Conservation (phyloP, 2,329 filamentous ascomycete genomes). For the Decorospora gaudefroyi region DNA sequence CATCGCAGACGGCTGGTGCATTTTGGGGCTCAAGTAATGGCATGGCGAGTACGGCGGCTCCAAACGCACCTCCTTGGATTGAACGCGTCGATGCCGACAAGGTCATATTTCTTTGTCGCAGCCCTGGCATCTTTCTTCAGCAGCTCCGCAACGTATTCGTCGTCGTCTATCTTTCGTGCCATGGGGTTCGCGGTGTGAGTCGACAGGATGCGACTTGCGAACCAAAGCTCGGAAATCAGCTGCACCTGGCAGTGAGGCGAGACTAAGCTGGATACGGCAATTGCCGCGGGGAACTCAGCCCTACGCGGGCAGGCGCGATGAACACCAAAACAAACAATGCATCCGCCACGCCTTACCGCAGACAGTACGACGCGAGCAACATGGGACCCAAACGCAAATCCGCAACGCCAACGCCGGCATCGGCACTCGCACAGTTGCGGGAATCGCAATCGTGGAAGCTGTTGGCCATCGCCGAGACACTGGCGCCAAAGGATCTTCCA, state of each 20-base stretch:
- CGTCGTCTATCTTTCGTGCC: constrained; percentile 53
- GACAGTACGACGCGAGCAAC: constrained; percentile 5
- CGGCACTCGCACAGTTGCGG: constrained; percentile 59
- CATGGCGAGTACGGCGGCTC: constrained; percentile 9
- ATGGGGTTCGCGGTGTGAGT: constrained; percentile 18
- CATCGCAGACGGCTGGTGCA: constrained; percentile 6
- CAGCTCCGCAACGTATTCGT: constrained; percentile 80
- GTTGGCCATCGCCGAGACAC: constrained; percentile 74
- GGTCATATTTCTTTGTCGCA: constrained; percentile 72
- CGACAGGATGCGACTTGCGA: not conserved
- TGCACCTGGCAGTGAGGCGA: too few species aligned
- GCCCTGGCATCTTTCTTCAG: constrained; percentile 78
- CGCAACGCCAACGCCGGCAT: constrained; percentile 26
- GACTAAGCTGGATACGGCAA: constrained; percentile 20
- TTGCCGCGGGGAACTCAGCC: constrained; percentile 29
- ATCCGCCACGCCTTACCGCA: constrained; percentile 8
- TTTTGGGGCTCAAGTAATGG: constrained; percentile 8
- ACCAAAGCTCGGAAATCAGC: constrained; percentile 1
- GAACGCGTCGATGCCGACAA: constrained; percentile 73
- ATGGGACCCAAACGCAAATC: constrained; percentile 39
- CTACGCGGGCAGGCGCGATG: constrained; percentile 16
- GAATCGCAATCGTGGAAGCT: constrained; percentile 69
- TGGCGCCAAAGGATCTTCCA: constrained; percentile 59
- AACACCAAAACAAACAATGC: constrained; percentile 38
- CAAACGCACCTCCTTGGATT: constrained; percentile 57